These are phyloP conservation scores for Claviceps cyperi DNA, from an alignment of 2,329 filamentous ascomycete species.

Conservation along the genomic window DNA sequence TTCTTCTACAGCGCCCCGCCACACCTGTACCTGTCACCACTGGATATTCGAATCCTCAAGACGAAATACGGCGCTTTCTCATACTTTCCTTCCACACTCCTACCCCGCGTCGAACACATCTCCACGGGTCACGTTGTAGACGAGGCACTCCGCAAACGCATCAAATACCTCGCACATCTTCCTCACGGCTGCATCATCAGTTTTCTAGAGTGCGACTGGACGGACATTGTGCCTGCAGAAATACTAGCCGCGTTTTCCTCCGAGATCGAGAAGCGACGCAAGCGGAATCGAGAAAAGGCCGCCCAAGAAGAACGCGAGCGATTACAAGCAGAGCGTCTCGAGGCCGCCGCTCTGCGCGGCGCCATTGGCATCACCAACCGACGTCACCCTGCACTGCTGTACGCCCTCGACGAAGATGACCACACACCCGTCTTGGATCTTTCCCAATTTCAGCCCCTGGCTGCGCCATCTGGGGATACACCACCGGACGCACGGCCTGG, in stretches of 20 bases:
- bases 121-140: slow-evolving; percentile 80
- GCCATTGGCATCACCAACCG: slow-evolving; percentile 21
- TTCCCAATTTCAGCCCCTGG: slow-evolving; percentile 53
- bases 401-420: slow-evolving; percentile 23
- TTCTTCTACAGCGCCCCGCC: slow-evolving; percentile 81
- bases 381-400: slow-evolving; percentile 17
- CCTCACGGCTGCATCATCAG: slow-evolving; percentile 83
- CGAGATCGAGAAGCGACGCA: slow-evolving; percentile 64
- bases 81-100: slow-evolving; percentile 68
- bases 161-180: slow-evolving; percentile 77
- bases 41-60: slow-evolving; percentile 87
- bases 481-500: slow-evolving; percentile 43
- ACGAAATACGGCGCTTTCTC: slow-evolving; percentile 75
- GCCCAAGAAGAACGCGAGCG: slow-evolving; percentile 76
- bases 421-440: slow-evolving; percentile 28
- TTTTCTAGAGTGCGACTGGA: slow-evolving; percentile 92
- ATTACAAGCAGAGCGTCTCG: slow-evolving; percentile 64
- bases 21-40: slow-evolving; percentile 77
- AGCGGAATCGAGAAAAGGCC: slow-evolving; percentile 69
- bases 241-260: slow-evolving; percentile 60
- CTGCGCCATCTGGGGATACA: slow-evolving; percentile 32
- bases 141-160: slow-evolving; percentile 65
- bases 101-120: slow-evolving; percentile 79
- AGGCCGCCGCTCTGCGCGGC: slow-evolving; percentile 53
- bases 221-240: slow-evolving; percentile 65